Conservation (phyloP, 2,329 filamentous ascomycete species). For the Colletotrichum sp. region DNA sequence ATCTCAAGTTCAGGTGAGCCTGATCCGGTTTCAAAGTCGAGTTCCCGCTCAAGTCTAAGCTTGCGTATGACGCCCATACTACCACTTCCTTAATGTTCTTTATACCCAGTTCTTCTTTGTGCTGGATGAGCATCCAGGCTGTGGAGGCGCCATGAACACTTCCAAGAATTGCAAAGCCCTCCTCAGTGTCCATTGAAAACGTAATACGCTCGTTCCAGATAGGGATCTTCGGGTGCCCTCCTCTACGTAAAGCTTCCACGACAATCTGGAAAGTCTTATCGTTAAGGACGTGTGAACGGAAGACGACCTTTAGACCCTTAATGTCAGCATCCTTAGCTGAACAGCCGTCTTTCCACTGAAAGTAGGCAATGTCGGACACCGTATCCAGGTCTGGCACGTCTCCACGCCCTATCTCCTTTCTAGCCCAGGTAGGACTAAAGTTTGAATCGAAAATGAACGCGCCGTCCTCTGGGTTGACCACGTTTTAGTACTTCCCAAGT, state of each 20-base stretch:
- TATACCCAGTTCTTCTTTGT: neutral
- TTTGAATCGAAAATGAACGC: neutral
- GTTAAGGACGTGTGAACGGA: neutral
- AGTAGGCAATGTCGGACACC: neutral
- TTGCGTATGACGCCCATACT: neutral
- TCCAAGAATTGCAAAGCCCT: neutral
- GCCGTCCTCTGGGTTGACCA: neutral
- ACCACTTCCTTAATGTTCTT: neutral
- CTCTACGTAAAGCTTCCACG: neutral
- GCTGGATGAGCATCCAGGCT: neutral
- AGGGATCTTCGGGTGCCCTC: neutral
- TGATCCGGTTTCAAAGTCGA: neutral
- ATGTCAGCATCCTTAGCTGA: accelerated
- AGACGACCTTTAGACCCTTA: neutral
- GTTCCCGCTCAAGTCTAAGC: neutral
- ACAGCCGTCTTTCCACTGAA: neutral
- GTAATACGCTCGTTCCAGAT: neutral
- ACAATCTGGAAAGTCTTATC: neutral
- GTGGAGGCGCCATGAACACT: neutral
- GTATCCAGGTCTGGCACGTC: neutral
- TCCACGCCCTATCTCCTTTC: neutral
- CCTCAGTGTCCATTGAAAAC: neutral
- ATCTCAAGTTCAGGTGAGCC: neutral
- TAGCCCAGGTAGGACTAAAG: neutral
- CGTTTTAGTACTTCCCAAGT: neutral